Conservation (phyloP, 306 rosid species). For the Dalbergia cochinchinensis region DNA sequence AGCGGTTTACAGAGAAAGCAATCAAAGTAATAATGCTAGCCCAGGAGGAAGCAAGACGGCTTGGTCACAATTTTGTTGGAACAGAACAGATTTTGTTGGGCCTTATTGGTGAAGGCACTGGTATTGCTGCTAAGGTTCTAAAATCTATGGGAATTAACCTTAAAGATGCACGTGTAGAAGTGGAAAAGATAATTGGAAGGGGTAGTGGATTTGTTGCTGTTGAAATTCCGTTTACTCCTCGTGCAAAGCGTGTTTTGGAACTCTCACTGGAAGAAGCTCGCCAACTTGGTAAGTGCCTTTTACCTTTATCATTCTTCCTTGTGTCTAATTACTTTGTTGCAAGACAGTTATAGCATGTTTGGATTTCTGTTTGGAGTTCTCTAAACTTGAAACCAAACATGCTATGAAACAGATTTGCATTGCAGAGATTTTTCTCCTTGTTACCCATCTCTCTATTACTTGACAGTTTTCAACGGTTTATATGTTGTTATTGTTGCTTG, state of each 20-base stretch:
- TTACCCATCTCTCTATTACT: background rate
- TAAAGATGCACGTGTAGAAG: conserved; percentile 92
- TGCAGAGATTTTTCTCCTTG: background rate
- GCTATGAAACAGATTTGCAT: background rate
- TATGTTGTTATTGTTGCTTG: background rate
- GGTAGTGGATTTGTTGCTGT: conserved; percentile 95
- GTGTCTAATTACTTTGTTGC: background rate
- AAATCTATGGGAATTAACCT: conserved; percentile 90
- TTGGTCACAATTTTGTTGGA: conserved; percentile 94
- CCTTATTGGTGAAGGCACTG: conserved; percentile 92
- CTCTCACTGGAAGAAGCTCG: conserved; percentile 94
- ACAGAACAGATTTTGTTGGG: conserved; percentile 93
- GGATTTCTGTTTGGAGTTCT: too few species aligned
- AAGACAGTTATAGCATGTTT: background rate
- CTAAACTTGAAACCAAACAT: too few species aligned
- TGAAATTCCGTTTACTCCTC: conserved; percentile 92
- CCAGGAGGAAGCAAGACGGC: conserved; percentile 91
- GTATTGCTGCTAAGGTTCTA: conserved; percentile 90
- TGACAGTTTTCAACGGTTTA: background rate
- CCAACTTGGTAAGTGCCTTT: conserved; percentile 70
- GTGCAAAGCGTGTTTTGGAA: conserved; percentile 92
- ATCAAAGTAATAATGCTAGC: conserved; percentile 91
- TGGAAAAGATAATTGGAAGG: conserved; percentile 92
- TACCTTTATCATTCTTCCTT: background rate
- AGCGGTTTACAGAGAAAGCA: conserved; percentile 94